phyloP scores from a whole-genome alignment of 352 stramenopile genomes.

The Phytophthora aleatoria region DNA sequence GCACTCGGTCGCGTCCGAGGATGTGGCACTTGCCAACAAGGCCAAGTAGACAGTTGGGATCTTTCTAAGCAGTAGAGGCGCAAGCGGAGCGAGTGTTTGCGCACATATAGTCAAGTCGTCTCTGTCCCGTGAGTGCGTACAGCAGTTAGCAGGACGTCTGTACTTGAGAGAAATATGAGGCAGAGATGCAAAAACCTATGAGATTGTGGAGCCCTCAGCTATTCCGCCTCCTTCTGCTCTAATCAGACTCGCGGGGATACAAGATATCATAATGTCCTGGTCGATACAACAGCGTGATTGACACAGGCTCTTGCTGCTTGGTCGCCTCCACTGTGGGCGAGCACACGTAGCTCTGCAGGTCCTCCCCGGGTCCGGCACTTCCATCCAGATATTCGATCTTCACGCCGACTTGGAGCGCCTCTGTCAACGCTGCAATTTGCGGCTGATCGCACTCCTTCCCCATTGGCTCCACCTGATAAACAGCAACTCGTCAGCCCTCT shows the following conservation, averaged over 20 bases:
- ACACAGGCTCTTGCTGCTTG: slow-evolving; percentile 27
- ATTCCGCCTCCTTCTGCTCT: slow-evolving; percentile 11
- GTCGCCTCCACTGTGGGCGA: slow-evolving; percentile 24
- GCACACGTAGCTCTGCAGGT: slow-evolving; percentile 74
- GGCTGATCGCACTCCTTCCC: slow-evolving; percentile 94
- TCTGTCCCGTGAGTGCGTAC: slow-evolving; percentile 2
- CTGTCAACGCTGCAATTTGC: slow-evolving; percentile 91
- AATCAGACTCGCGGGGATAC: slow-evolving; percentile 55
- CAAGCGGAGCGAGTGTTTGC: slow-evolving; percentile 15
- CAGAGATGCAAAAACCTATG: slow-evolving; percentile 17
- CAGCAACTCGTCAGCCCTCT: slow-evolving; percentile 2
- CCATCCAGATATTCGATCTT: slow-evolving; percentile 95
- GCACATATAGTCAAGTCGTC: slow-evolving; percentile 4
- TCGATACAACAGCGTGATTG: slow-evolving; percentile 91
- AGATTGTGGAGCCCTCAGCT: slow-evolving; percentile 7
- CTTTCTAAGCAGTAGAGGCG: slow-evolving; percentile 14
- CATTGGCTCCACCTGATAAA: slow-evolving; percentile 90
- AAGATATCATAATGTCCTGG: slow-evolving; percentile 96
- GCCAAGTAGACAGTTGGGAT: slow-evolving; percentile 37
- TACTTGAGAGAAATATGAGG: slow-evolving; percentile 14
- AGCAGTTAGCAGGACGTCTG: slow-evolving; percentile 6
- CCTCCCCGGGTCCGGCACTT: slow-evolving; percentile 46
- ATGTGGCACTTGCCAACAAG: slow-evolving; percentile 62
- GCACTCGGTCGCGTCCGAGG: slow-evolving; percentile 74
- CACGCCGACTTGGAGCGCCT: slow-evolving; percentile 89